These are phyloP conservation scores for Polyporus arcularius DNA, from an alignment of 768 basidiomycete genomes.

Conservation along the genomic window DNA sequence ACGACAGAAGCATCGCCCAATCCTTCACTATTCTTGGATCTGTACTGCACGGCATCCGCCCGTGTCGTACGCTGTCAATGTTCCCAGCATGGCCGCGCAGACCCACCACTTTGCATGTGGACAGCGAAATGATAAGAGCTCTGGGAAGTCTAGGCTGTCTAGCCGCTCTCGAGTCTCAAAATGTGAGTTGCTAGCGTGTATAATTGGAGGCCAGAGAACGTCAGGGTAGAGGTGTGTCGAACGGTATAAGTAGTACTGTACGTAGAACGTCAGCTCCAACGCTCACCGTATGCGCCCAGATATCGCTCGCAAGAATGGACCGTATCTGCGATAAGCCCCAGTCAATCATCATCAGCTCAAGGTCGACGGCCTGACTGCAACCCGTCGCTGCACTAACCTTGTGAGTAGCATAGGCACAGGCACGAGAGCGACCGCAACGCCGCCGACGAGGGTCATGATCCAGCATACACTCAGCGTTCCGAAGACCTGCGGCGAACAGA, in stretches of 20 bases:
- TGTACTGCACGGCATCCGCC: no score
- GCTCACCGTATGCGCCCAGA: slow-evolving; percentile 1
- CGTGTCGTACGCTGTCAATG: neutral
- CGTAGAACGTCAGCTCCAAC: no score
- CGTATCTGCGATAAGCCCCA: neutral
- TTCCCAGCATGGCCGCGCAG: neutral
- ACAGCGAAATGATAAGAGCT: no score
- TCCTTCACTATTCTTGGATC: no score
- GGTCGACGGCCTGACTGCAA: neutral
- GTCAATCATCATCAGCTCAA: no score
- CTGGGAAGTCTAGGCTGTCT: no score
- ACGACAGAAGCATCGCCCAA: no score
- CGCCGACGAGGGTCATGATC: slow-evolving; percentile 61
- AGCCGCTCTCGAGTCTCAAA: no score
- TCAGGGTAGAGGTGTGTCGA: no score
- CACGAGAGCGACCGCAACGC: slow-evolving; percentile 49
- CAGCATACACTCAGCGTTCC: slow-evolving; percentile 48
- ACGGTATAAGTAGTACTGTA: no score
- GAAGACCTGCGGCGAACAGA: slow-evolving; percentile 62
- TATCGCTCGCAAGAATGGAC: slow-evolving; percentile 11
- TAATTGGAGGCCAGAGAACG: no score
- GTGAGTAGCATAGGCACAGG: slow-evolving; percentile 39
- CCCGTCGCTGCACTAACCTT: slow-evolving; percentile 3
- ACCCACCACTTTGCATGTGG: neutral
- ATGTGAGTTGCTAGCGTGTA: no score